Evolutionary conservation across 2,329 filamentous ascomycete species (phyloP).

Genomic region (Exophiala lecanii-corni): DNA sequence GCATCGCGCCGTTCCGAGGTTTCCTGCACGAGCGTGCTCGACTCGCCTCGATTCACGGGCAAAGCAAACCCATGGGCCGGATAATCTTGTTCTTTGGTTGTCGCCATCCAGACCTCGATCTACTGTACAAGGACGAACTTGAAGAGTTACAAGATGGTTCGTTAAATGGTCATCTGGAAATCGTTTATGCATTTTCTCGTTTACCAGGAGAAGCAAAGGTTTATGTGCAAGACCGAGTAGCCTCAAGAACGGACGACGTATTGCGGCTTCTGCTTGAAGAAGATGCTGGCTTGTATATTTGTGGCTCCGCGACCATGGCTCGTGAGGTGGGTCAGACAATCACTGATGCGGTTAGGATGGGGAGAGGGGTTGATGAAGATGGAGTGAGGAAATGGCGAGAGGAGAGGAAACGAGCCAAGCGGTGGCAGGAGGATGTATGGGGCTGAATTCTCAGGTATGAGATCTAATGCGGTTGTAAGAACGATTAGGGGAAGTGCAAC

Average conservation of each 20-base stretch:
- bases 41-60: slow-evolving; percentile 7
- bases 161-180: not conserved
- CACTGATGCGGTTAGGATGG: slow-evolving; percentile 28
- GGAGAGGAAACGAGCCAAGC: slow-evolving; percentile 28
- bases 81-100: slow-evolving; percentile 25
- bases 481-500: too few species aligned
- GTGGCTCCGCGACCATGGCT: slow-evolving; percentile 14
- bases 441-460: too few species aligned
- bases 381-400: slow-evolving; percentile 3
- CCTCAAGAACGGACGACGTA: not conserved
- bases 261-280: slow-evolving; percentile 9
- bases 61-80: slow-evolving; percentile 9
- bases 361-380: slow-evolving; percentile 21
- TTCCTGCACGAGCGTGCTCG: slow-evolving; percentile 26
- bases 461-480: too few species aligned
- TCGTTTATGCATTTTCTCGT: slow-evolving; percentile 12
- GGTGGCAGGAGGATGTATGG: slow-evolving; percentile 53
- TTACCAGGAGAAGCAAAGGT: slow-evolving; percentile 5
- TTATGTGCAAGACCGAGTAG: slow-evolving; percentile 10
- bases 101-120: slow-evolving; percentile 28
- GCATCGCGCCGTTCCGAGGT: slow-evolving; percentile 28
- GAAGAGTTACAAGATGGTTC: slow-evolving; percentile 2
- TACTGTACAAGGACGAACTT: slow-evolving; percentile 30
- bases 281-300: slow-evolving; percentile 14
- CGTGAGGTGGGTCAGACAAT: slow-evolving; percentile 35